A percentile compares a stretch with the other conserved stretches of the same genome.
These are phyloP conservation scores for Nicotiana benthamiana DNA, from an alignment of 257 asterid genomes.

Conservation along the genomic window DNA sequence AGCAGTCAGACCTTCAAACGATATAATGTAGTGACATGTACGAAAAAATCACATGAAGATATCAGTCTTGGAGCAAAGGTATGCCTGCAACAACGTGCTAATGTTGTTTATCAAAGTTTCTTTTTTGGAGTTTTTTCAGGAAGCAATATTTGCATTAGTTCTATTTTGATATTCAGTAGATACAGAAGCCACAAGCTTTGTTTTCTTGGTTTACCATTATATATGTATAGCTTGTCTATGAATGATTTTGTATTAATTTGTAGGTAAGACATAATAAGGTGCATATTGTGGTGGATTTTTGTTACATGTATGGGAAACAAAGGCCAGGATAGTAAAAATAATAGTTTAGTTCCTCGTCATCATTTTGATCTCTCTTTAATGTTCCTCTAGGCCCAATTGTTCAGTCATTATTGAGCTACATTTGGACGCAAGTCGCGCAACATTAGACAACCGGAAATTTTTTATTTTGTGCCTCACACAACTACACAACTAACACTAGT, in stretches of 20 bases:
- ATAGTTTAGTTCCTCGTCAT: neutral
- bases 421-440: neutral
- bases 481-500: no score
- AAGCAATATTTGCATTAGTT: neutral
- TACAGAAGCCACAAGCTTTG: neutral
- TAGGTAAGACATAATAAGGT: neutral
- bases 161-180: neutral
- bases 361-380: neutral
- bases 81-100: neutral
- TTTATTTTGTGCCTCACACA: no score
- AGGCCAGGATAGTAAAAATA: neutral
- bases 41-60: slow-evolving; percentile 20
- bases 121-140: neutral
- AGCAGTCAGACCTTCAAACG: slow-evolving; percentile 8
- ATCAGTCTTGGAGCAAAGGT: slow-evolving; percentile 40
- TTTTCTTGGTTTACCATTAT: neutral
- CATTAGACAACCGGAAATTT: no score
- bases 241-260: neutral
- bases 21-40: slow-evolving; percentile 29
- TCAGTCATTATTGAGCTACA: neutral
- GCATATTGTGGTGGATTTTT: neutral
- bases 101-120: neutral
- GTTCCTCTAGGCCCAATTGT: neutral
- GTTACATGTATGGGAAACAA: neutral
- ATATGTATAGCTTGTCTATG: neutral